These are phyloP conservation scores for Elaeagnus macrophylla DNA, from an alignment of 306 rosid species.

Conservation along the genomic window DNA sequence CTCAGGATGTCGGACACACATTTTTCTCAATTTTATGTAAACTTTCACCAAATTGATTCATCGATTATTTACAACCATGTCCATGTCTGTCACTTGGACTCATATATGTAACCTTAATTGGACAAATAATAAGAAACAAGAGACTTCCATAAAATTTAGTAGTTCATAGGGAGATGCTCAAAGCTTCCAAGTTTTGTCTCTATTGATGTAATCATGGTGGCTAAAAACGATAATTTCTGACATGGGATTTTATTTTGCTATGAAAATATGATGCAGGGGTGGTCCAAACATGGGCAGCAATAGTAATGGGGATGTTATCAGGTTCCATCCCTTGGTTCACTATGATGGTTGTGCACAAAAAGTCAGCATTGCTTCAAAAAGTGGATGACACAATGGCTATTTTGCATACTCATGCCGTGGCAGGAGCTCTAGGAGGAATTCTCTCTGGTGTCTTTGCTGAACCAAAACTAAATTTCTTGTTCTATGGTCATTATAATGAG, in stretches of 20 bases:
- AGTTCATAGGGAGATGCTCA: too few species aligned
- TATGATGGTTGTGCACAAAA: slow-evolving; percentile 39
- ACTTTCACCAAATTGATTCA: too few species aligned
- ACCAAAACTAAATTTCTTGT: slow-evolving; percentile 20
- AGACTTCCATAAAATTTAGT: too few species aligned
- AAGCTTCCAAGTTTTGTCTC: too few species aligned
- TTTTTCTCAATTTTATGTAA: too few species aligned
- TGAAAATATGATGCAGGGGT: slow-evolving; percentile 17
- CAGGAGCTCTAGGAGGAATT: slow-evolving; percentile 35
- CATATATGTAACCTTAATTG: too few species aligned
- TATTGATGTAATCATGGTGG: too few species aligned
- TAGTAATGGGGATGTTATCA: slow-evolving; percentile 30
- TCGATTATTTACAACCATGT: too few species aligned
- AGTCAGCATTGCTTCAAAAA: slow-evolving; percentile 24
- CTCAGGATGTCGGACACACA: too few species aligned
- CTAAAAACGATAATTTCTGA: neutral
- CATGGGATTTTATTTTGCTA: neutral
- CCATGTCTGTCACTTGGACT: too few species aligned
- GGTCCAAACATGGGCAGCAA: slow-evolving; percentile 46
- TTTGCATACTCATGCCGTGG: slow-evolving; percentile 37
- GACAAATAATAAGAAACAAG: too few species aligned
- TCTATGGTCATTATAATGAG: neutral
- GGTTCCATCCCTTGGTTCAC: slow-evolving; percentile 45
- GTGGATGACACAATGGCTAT: slow-evolving; percentile 54
- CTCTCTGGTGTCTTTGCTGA: slow-evolving; percentile 31